Evolutionary conservation across 495 filamentous ascomycete genomes (phyloP).

Genomic region (Bathelium albidoporum): DNA sequence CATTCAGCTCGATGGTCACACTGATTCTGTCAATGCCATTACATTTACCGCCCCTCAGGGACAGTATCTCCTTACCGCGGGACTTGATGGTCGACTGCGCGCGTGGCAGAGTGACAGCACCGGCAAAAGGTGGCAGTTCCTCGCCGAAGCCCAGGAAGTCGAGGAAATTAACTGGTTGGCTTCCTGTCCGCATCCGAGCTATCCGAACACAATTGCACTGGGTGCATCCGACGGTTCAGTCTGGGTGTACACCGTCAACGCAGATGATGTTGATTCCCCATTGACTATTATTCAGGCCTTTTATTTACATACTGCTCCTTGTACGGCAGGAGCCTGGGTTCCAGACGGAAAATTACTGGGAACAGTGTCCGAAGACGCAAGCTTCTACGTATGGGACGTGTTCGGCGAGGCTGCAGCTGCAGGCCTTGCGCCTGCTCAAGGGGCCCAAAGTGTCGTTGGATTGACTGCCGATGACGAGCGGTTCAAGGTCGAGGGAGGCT

Average conservation of each 20-base stretch:
- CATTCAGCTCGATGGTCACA: constrained; percentile 71
- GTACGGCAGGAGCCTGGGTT: constrained; percentile 86
- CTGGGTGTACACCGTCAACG: constrained; percentile 84
- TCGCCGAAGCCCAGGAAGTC: constrained; percentile 70
- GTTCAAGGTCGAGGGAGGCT: constrained; percentile 81
- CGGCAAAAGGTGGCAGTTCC: constrained; percentile 48
- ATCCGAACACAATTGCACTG: constrained; percentile 76
- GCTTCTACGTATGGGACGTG: constrained; percentile 86
- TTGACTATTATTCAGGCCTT: constrained; percentile 80
- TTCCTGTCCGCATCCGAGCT: constrained; percentile 56
- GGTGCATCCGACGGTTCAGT: constrained; percentile 89
- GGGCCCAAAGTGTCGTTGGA: constrained; percentile 60
- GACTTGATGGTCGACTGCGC: constrained; percentile 61
- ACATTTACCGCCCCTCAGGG: constrained; percentile 74
- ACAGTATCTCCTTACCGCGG: constrained; percentile 74
- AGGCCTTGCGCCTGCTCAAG: constrained; percentile 53
- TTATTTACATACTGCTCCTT: constrained; percentile 77
- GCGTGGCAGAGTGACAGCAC: constrained; percentile 26
- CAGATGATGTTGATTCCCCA: constrained; percentile 45
- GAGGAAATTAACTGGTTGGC: constrained; percentile 89
- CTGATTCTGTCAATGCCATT: constrained; percentile 79
- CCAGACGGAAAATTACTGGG: constrained; percentile 80
- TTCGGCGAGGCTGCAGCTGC: constrained; percentile 73
- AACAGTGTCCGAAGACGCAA: constrained; percentile 80
- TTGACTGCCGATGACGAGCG: constrained; percentile 77